Evolutionary conservation across 768 basidiomycete genomes (phyloP).

Genomic region (Tephrocybe sp.): DNA sequence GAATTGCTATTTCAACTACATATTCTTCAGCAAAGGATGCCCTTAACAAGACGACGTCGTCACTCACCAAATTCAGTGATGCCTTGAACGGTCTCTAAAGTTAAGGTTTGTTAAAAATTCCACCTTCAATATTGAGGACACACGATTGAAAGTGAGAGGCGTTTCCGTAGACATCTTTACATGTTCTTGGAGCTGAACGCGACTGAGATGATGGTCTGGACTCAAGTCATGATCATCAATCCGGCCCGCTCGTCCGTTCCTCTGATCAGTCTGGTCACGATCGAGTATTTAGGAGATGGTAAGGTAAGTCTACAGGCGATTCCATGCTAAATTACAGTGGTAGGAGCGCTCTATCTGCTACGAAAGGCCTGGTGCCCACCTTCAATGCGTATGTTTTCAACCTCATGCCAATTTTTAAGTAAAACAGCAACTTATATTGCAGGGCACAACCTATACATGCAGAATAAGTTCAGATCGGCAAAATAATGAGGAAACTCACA

Average conservation of each 20-base stretch:
- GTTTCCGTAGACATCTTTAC: slow-evolving; percentile 25
- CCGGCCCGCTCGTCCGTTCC: not conserved
- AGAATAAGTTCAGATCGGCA: not conserved
- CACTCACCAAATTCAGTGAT: slow-evolving; percentile 76
- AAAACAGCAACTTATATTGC: slow-evolving; percentile 25
- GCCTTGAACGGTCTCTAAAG: slow-evolving; percentile 59
- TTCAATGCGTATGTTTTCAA: too few species aligned
- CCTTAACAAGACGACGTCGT: slow-evolving; percentile 2
- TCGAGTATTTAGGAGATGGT: not conserved
- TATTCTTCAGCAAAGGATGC: not conserved
- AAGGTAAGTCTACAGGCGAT: slow-evolving; percentile 2
- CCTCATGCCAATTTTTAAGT: too few species aligned
- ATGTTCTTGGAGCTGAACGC: not conserved
- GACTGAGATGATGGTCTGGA: not conserved
- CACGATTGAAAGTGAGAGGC: slow-evolving; percentile 36
- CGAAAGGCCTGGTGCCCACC: too few species aligned
- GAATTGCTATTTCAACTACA: slow-evolving; percentile 91
- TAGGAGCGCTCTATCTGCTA: not conserved
- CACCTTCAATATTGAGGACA: slow-evolving; percentile 8
- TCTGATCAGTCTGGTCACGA: not conserved
- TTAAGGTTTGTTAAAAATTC: slow-evolving; percentile 1
- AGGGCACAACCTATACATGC: slow-evolving; percentile 20
- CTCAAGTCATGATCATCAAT: not conserved
- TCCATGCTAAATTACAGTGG: not conserved
- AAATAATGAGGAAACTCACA: slow-evolving; percentile 63